phyloP scores from a whole-genome alignment of 768 basidiomycete genomes.

The Auriscalpium vulgare region DNA sequence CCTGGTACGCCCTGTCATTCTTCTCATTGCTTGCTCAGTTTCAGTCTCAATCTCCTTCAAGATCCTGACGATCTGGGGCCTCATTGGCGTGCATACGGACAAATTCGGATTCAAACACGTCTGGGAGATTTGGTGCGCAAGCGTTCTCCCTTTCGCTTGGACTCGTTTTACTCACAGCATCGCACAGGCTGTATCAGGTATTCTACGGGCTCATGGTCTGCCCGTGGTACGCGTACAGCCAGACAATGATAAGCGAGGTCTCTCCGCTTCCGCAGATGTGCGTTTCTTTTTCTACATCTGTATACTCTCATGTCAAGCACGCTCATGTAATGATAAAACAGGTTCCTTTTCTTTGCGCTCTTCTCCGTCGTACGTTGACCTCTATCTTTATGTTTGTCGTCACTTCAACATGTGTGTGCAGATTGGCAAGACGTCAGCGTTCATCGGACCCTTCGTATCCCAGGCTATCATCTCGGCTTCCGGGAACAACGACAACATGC shows the following conservation, averaged over 20 bases:
- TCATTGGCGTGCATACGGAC: conserved; percentile 66
- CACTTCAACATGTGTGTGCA: conserved; percentile 15
- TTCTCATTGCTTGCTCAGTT: background rate
- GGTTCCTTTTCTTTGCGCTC: conserved; percentile 71
- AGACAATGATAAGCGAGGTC: conserved; percentile 79
- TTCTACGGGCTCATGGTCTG: conserved; percentile 69
- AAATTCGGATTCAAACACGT: conserved; percentile 77
- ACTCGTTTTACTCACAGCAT: background rate
- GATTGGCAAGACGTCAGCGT: conserved; percentile 70
- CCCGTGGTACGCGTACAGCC: conserved; percentile 77
- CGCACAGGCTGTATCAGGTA: conserved; percentile 53
- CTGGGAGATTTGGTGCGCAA: conserved; percentile 65
- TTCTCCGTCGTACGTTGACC: conserved; percentile 49
- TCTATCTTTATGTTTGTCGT: background rate
- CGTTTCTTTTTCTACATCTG: conserved; percentile 9
- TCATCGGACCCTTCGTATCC: conserved; percentile 69
- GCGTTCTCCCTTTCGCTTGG: background rate
- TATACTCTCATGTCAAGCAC: background rate
- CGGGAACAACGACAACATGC: conserved; percentile 64
- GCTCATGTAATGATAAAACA: conserved; percentile 6
- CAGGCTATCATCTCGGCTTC: conserved; percentile 67
- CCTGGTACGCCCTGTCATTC: conserved; percentile 31
- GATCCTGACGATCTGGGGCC: conserved; percentile 66
- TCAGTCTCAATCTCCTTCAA: conserved; percentile 16
- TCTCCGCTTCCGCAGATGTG: conserved; percentile 67